Percentiles rank a stretch among this genome's conserved stretches.
phyloP scores from a whole-genome alignment of 257 asterid genomes.

The Solanum lycopersicoides region DNA sequence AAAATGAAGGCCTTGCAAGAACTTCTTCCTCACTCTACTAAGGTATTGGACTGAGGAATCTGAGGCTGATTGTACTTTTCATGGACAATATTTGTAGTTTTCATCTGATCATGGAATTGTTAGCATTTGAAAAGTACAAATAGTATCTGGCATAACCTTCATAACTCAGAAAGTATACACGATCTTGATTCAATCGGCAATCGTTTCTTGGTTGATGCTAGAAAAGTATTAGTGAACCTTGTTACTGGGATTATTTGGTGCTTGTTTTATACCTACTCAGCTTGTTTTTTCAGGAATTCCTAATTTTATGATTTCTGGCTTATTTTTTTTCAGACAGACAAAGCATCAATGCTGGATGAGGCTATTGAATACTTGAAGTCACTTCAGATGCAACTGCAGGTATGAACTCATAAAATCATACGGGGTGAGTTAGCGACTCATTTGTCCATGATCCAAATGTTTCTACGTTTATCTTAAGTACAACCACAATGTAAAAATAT shows the following conservation, averaged over 20 bases:
- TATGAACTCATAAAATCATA: slow-evolving; percentile 8
- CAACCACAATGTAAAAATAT: not conserved
- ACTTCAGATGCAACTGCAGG: slow-evolving; percentile 82
- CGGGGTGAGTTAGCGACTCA: not conserved
- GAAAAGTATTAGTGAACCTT: not conserved
- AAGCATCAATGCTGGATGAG: slow-evolving; percentile 86
- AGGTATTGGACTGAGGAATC: slow-evolving; percentile 23
- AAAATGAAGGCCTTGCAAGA: slow-evolving; percentile 84
- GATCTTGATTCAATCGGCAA: not conserved
- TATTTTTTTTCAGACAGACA: slow-evolving; percentile 46
- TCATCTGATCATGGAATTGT: not conserved
- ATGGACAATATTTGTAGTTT: not conserved
- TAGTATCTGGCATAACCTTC: not conserved
- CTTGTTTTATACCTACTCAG: no score
- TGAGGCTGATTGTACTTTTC: not conserved
- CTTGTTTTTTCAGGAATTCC: not conserved
- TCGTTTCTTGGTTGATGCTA: not conserved
- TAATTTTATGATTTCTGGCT: not conserved
- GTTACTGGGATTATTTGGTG: not conserved
- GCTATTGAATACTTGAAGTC: slow-evolving; percentile 90
- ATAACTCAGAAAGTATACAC: not conserved
- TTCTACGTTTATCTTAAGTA: not conserved
- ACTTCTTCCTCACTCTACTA: slow-evolving; percentile 79
- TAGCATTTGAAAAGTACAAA: not conserved
- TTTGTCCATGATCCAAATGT: not conserved